Conservation (phyloP, 1,139 yeast species). For the Suhomyces bolitotheri region DNA sequence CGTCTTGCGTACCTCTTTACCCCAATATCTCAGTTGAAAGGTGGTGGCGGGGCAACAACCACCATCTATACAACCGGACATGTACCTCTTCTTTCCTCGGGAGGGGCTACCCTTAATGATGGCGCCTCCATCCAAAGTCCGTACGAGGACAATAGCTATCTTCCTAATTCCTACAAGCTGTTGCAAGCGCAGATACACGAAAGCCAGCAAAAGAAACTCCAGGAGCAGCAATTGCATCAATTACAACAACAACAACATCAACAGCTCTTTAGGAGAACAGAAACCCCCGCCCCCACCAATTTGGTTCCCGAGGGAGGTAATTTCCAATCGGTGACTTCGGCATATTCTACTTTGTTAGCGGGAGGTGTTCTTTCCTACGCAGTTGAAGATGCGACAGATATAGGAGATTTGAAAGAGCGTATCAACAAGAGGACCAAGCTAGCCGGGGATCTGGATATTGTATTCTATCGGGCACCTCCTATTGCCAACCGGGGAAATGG, state of each 20-base stretch:
- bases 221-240: slow-evolving; percentile 20
- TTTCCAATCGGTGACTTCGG: slow-evolving; percentile 35
- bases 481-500: slow-evolving; percentile 51
- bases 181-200: slow-evolving; percentile 21
- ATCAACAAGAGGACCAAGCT: slow-evolving; percentile 26
- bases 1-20: slow-evolving; percentile 47
- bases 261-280: slow-evolving; percentile 23
- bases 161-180: slow-evolving; percentile 21
- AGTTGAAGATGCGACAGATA: slow-evolving; percentile 23
- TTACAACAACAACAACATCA: slow-evolving; percentile 22
- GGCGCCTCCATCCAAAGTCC: slow-evolving; percentile 15
- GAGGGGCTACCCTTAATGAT: slow-evolving; percentile 9
- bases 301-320: slow-evolving; percentile 23
- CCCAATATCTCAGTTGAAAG: slow-evolving; percentile 49
- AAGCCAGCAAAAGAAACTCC: slow-evolving; percentile 18
- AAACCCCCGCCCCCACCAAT: slow-evolving; percentile 25
- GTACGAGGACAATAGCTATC: slow-evolving; percentile 12
- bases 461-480: slow-evolving; percentile 87
- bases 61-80: slow-evolving; percentile 25
- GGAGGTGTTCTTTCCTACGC: slow-evolving; percentile 46
- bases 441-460: slow-evolving; percentile 43
- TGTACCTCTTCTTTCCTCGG: slow-evolving; percentile 14
- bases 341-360: slow-evolving; percentile 38
- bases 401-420: slow-evolving; percentile 15
- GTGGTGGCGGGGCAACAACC: slow-evolving; percentile 34